These are phyloP conservation scores for Phaeolepiota aurea DNA, from an alignment of 768 basidiomycete species.

Conservation along the genomic window DNA sequence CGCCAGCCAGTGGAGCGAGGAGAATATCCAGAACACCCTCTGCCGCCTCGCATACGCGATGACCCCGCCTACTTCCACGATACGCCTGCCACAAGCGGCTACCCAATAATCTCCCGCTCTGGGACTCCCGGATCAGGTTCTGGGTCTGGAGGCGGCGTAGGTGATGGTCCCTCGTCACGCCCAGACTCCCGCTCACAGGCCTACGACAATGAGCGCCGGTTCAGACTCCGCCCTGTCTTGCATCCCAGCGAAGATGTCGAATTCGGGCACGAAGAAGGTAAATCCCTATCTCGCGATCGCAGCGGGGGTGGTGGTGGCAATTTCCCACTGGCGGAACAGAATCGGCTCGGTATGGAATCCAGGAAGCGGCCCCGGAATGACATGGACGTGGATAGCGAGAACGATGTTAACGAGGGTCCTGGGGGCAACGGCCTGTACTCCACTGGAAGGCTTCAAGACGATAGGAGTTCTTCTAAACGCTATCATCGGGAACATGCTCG, in stretches of 20 bases:
- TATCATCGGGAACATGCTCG: constrained; percentile 41
- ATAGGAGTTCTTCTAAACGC: constrained; percentile 48
- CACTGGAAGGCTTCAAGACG: constrained; percentile 30
- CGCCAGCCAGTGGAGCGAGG: constrained; percentile 20
- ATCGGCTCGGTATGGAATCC: constrained; percentile 30
- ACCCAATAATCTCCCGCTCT: constrained; percentile 39
- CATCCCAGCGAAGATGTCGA: constrained; percentile 34
- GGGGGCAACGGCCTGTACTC: constrained; percentile 22
- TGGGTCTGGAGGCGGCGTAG: constrained; percentile 26
- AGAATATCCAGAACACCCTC: constrained; percentile 23
- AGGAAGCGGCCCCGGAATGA: constrained; percentile 56
- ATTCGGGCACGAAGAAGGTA: constrained; percentile 46
- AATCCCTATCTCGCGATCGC: constrained; percentile 32
- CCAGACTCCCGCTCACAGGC: constrained; percentile 44
- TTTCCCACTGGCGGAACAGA: constrained; percentile 28
- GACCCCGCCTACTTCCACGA: constrained; percentile 30
- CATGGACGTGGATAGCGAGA: constrained; percentile 54
- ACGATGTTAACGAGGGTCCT: constrained; percentile 28
- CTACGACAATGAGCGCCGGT: constrained; percentile 39
- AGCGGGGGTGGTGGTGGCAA: constrained; percentile 22
- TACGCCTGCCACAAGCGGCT: constrained; percentile 20
- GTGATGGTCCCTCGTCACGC: constrained; percentile 40
- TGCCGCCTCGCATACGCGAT: constrained; percentile 25
- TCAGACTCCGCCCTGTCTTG: constrained; percentile 43
- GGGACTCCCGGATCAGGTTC: constrained; percentile 49